Conservation (phyloP, 2,329 filamentous ascomycete genomes). For the Beauveria australis region DNA sequence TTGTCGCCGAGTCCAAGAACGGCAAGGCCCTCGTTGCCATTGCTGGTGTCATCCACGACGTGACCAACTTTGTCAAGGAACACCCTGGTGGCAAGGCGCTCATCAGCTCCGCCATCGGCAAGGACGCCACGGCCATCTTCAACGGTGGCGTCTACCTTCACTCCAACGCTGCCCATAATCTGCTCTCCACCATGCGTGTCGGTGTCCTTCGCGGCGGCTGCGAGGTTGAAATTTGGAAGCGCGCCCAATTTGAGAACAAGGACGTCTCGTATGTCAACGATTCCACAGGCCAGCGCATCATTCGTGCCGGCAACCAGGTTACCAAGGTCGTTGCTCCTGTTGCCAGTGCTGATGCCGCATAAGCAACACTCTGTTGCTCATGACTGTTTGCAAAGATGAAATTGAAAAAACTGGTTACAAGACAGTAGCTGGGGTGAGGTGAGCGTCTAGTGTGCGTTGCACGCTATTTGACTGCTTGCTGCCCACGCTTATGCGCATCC, state of each 20-base stretch:
- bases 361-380: conserved; percentile 14
- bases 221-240: conserved; percentile 91
- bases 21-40: conserved; percentile 70
- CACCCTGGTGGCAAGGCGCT: conserved; percentile 87
- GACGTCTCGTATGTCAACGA: conserved; percentile 75
- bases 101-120: conserved; percentile 73
- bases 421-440: neutral
- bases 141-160: conserved; percentile 87
- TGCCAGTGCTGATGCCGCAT: conserved; percentile 77
- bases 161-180: conserved; percentile 83
- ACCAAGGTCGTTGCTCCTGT: conserved; percentile 76
- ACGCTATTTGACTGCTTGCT: too few species aligned
- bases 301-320: conserved; percentile 77
- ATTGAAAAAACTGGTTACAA: neutral
- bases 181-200: conserved; percentile 80
- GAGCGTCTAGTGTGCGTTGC: neutral
- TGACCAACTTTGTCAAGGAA: conserved; percentile 76
- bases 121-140: conserved; percentile 85
- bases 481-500: neutral
- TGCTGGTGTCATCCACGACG: conserved; percentile 79
- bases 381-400: neutral
- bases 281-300: conserved; percentile 69
- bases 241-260: conserved; percentile 75
- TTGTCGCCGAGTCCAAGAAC: conserved; percentile 60
- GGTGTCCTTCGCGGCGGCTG: conserved; percentile 80